Conservation (phyloP, 2,329 filamentous ascomycete species). For the Chaetomium sp. region DNA sequence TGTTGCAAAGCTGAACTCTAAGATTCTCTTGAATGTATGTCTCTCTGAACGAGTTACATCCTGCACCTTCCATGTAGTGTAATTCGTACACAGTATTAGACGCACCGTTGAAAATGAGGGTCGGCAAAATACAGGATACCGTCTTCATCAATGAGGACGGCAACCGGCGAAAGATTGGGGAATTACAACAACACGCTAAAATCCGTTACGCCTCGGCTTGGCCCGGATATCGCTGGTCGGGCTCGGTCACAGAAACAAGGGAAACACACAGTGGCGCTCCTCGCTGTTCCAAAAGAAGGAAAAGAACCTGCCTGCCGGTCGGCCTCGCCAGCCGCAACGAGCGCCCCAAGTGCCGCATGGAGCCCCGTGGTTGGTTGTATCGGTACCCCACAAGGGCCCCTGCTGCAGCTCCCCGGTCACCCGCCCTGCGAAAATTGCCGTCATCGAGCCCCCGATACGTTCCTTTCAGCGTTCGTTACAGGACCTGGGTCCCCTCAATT, state of each 20-base stretch:
- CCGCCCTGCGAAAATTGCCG: slow-evolving; percentile 22
- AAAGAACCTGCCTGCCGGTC: background rate
- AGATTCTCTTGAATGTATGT: no score
- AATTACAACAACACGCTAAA: background rate
- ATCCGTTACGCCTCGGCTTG: background rate
- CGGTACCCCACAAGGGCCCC: slow-evolving; percentile 9
- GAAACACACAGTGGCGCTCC: background rate
- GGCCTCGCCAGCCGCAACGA: slow-evolving; percentile 17
- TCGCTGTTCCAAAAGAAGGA: background rate
- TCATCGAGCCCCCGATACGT: slow-evolving; percentile 17
- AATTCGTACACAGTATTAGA: no score
- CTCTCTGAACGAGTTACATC: no score
- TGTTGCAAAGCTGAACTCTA: no score
- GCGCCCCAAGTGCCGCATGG: slow-evolving; percentile 13
- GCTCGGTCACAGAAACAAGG: background rate
- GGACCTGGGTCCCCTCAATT: slow-evolving; percentile 1
- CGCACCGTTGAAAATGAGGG: no score
- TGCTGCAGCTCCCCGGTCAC: slow-evolving; percentile 2
- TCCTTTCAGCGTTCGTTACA: slow-evolving; percentile 8
- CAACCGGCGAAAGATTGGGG: no score
- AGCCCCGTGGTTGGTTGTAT: slow-evolving; percentile 17
- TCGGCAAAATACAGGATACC: no score
- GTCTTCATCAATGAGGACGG: no score
- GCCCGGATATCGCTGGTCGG: background rate
- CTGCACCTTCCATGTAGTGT: no score